phyloP scores from a whole-genome alignment of 2,329 filamentous ascomycete species.

The Scedosporium dehoogii region DNA sequence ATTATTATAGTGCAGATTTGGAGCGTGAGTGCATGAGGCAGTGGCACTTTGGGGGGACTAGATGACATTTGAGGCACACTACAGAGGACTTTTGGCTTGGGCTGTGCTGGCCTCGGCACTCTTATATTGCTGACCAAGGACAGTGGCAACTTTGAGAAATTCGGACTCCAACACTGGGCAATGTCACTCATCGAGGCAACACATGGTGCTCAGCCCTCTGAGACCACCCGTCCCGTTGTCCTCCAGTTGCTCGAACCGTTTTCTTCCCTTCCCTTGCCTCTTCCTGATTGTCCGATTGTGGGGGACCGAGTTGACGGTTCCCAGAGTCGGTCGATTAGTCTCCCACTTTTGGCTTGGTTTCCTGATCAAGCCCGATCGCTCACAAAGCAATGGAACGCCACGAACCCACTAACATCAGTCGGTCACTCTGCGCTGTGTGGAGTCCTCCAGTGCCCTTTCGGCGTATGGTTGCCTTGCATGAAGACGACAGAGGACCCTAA shows the following conservation, averaged over 20 bases:
- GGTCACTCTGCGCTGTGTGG: background rate
- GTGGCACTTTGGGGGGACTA: no score
- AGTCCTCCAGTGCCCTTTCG: background rate
- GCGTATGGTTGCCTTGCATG: background rate
- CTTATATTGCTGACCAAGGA: no score
- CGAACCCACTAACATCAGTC: background rate
- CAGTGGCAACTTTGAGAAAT: no score
- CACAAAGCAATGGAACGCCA: background rate
- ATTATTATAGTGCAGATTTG: no score
- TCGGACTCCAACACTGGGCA: no score
- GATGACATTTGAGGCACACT: no score
- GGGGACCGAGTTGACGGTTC: background rate
- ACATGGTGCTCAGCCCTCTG: background rate
- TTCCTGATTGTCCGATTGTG: background rate
- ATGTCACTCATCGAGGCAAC: no score
- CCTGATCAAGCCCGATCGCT: background rate
- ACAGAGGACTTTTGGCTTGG: no score
- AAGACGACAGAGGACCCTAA: background rate
- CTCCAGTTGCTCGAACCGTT: background rate
- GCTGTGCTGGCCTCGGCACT: no score
- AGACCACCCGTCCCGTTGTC: slow-evolving; percentile 6
- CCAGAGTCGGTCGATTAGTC: background rate
- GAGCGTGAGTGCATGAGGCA: no score
- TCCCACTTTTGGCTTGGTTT: background rate
- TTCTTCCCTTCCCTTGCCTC: background rate